These are phyloP conservation scores for Furcasterigmium furcatum DNA, from an alignment of 2,329 filamentous ascomycete genomes.

Conservation along the genomic window DNA sequence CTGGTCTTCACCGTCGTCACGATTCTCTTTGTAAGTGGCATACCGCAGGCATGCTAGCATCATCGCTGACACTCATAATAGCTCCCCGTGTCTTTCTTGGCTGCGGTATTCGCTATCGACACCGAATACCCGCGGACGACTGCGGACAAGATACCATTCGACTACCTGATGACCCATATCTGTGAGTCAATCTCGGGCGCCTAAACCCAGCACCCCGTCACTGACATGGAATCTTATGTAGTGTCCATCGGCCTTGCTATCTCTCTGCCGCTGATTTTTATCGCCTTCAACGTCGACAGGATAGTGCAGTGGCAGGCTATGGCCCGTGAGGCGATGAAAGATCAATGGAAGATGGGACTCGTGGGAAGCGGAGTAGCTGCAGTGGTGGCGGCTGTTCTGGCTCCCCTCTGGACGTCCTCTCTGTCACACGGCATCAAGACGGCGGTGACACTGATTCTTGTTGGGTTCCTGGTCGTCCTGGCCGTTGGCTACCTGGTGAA, in stretches of 20 bases:
- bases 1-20: slow-evolving; percentile 15
- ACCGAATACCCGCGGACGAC: slow-evolving; percentile 3
- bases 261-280: slow-evolving; percentile 6
- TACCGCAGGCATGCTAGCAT: neutral
- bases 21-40: slow-evolving; percentile 14
- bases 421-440: no score
- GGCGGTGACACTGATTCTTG: no score
- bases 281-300: slow-evolving; percentile 7
- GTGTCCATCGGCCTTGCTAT: slow-evolving; percentile 6
- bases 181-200: neutral
- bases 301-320: no score
- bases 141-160: slow-evolving; percentile 7
- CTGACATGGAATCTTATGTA: neutral
- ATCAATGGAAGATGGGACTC: no score
- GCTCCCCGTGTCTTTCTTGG: slow-evolving; percentile 2
- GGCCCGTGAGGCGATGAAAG: no score
- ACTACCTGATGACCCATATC: slow-evolving; percentile 8
- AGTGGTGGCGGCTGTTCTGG: no score
- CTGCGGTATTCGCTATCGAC: slow-evolving; percentile 8
- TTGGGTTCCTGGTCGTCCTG: no score
- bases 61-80: no score
- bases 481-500: no score
- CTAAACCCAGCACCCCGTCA: no score
- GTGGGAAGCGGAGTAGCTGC: no score
- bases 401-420: no score